phyloP scores from a whole-genome alignment of 805 yeast genomes.

The Saturnispora kantuleensis region DNA sequence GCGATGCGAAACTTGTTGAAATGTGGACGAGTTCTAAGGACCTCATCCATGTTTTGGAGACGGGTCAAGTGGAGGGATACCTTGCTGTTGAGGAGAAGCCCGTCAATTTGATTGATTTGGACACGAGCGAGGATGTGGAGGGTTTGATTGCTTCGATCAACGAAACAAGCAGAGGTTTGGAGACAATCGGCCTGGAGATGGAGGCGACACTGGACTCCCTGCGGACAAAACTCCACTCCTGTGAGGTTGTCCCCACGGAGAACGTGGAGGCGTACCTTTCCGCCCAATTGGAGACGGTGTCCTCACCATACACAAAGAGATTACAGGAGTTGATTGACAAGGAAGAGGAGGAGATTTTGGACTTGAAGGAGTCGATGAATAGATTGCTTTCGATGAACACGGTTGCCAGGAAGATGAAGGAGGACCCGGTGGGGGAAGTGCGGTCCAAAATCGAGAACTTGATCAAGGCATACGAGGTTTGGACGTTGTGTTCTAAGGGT shows the following conservation, averaged over 20 bases:
- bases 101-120: too few relatives aligned
- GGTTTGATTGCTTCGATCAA: too few relatives aligned
- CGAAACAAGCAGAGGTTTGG: too few relatives aligned
- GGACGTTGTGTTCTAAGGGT: slow-evolving; percentile 53
- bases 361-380: slow-evolving; percentile 35
- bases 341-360: slow-evolving; percentile 42
- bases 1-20: too few relatives aligned
- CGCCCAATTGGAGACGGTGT: slow-evolving; percentile 65
- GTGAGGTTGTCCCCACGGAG: slow-evolving; percentile 28
- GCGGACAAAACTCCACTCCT: too few relatives aligned
- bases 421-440: slow-evolving; percentile 29
- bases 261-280: slow-evolving; percentile 37
- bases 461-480: slow-evolving; percentile 42
- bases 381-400: slow-evolving; percentile 36
- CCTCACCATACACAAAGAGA: slow-evolving; percentile 55
- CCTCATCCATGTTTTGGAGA: too few relatives aligned
- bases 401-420: slow-evolving; percentile 35
- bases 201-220: too few relatives aligned
- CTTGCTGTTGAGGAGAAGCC: too few relatives aligned
- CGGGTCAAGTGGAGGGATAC: too few relatives aligned
- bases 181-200: too few relatives aligned
- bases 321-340: slow-evolving; percentile 58
- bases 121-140: too few relatives aligned
- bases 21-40: too few relatives aligned
- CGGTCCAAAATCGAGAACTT: slow-evolving; percentile 32